These are phyloP conservation scores for Rhizoclosmatium globosum DNA, from an alignment of 192 early-diverging fungal species.

Conservation along the genomic window DNA sequence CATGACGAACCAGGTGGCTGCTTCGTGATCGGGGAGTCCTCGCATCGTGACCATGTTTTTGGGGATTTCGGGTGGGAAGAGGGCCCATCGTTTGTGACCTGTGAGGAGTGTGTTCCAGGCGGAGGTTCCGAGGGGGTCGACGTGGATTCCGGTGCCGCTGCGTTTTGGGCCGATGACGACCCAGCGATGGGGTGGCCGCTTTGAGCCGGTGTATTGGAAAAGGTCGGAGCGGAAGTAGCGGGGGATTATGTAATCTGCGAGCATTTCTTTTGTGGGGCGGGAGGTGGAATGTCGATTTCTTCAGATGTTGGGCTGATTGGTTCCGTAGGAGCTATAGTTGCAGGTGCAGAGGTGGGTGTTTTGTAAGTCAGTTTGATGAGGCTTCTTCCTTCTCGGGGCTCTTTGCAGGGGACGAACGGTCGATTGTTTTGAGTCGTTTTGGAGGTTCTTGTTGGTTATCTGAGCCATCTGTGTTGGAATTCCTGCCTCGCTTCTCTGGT, in stretches of 20 bases:
- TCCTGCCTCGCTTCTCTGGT: too few species aligned
- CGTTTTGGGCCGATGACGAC: slow-evolving; percentile 77
- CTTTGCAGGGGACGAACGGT: not conserved
- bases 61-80: slow-evolving; percentile 77
- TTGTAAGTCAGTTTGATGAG: not conserved
- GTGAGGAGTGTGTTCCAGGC: slow-evolving; percentile 81
- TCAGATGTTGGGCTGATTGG: not conserved
- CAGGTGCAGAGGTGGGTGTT: not conserved
- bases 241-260: slow-evolving; percentile 73
- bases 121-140: slow-evolving; percentile 79
- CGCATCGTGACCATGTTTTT: slow-evolving; percentile 65
- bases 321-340: too few species aligned
- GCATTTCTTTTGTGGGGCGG: slow-evolving; percentile 40
- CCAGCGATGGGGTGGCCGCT: slow-evolving; percentile 80
- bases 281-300: slow-evolving; percentile 20
- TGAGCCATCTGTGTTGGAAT: too few species aligned
- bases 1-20: slow-evolving; percentile 75
- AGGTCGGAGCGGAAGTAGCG: slow-evolving; percentile 79
- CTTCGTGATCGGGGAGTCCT: slow-evolving; percentile 69
- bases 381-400: not conserved
- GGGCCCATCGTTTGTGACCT: slow-evolving; percentile 78
- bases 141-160: slow-evolving; percentile 74
- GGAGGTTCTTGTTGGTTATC: not conserved
- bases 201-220: slow-evolving; percentile 66
- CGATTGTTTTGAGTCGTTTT: not conserved